Evolutionary conservation across 139 green algal genomes (phyloP).

Genomic region (Raphidocelis subcapitata): DNA sequence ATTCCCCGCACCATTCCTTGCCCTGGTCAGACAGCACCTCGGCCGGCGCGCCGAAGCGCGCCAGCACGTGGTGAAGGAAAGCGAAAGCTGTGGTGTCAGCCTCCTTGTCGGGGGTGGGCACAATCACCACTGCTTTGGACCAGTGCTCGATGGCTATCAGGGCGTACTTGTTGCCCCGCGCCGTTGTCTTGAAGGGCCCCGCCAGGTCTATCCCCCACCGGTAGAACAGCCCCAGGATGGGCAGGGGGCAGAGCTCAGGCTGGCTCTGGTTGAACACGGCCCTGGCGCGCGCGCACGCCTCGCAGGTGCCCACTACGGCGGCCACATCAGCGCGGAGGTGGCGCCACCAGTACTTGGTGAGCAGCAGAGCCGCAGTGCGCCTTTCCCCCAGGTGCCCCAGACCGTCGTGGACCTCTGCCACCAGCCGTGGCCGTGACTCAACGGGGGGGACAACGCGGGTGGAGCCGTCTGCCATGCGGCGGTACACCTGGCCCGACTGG

Average conservation of each 20-base stretch:
- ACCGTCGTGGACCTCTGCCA: not conserved
- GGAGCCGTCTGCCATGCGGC: not conserved
- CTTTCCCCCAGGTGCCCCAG: conserved; percentile 10
- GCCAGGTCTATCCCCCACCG: conserved; percentile 21
- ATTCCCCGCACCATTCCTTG: conserved; percentile 11
- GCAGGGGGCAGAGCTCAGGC: conserved; percentile 3
- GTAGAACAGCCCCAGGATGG: conserved; percentile 16
- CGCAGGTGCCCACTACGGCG: not conserved
- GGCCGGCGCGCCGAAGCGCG: not conserved
- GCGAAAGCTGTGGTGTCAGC: not conserved
- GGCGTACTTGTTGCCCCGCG: conserved; percentile 21
- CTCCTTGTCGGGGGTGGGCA: conserved; percentile 17
- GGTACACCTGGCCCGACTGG: not conserved
- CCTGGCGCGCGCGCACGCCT: not conserved
- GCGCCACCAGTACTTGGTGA: conserved; percentile 1
- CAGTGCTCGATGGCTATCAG: conserved; percentile 37
- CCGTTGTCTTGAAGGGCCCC: conserved; percentile 4
- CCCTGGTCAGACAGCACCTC: conserved; percentile 28
- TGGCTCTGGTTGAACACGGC: not conserved
- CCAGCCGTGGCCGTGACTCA: not conserved
- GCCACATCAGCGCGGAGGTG: not conserved
- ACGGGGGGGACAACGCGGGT: not conserved
- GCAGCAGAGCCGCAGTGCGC: conserved; percentile 8
- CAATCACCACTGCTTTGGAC: conserved; percentile 21
- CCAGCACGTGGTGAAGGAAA: conserved; percentile 14